Conservation (phyloP, 1,139 yeast genomes). For the Pichia sp. region DNA sequence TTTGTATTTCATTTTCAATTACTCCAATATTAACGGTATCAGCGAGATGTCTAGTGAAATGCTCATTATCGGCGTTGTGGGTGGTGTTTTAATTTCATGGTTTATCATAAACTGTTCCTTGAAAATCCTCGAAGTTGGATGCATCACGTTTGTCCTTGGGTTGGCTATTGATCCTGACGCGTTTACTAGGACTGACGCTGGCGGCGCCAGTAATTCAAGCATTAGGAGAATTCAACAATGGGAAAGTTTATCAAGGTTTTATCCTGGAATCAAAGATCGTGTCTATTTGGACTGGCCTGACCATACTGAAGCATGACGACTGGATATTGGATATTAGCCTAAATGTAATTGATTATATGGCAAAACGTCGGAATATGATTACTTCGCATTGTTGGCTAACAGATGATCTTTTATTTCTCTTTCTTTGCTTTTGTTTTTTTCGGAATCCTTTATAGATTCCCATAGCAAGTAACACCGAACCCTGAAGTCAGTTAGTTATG, state of each 20-base stretch:
- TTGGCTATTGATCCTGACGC: conserved; percentile 84
- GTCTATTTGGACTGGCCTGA: conserved; percentile 11
- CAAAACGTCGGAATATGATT: too few relatives aligned
- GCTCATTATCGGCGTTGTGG: conserved; percentile 72
- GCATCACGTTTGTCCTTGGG: conserved; percentile 80
- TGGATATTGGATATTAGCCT: too few relatives aligned
- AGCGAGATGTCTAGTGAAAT: conserved; percentile 58
- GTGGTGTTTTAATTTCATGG: conserved; percentile 64
- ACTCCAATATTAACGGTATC: not conserved
- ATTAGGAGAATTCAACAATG: conserved; percentile 60
- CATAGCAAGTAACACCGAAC: too few relatives aligned
- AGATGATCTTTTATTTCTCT: too few relatives aligned
- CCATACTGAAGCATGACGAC: not conserved
- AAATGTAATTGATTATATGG: too few relatives aligned
- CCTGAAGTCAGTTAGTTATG: too few relatives aligned
- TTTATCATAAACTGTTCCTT: conserved; percentile 72
- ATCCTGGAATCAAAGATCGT: conserved; percentile 54
- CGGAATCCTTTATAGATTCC: too few relatives aligned
- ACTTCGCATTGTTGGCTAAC: too few relatives aligned
- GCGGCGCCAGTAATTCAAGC: conserved; percentile 3
- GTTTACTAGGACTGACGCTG: conserved; percentile 27
- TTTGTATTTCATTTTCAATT: conserved; percentile 34
- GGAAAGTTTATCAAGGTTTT: conserved; percentile 59
- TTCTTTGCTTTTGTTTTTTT: too few relatives aligned
- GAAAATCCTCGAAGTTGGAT: conserved; percentile 66